Evolutionary conservation across 345 rosid species (phyloP), one percentile per base, ranked within the genome.

Genomic region (Murraya paniculata): DNA sequence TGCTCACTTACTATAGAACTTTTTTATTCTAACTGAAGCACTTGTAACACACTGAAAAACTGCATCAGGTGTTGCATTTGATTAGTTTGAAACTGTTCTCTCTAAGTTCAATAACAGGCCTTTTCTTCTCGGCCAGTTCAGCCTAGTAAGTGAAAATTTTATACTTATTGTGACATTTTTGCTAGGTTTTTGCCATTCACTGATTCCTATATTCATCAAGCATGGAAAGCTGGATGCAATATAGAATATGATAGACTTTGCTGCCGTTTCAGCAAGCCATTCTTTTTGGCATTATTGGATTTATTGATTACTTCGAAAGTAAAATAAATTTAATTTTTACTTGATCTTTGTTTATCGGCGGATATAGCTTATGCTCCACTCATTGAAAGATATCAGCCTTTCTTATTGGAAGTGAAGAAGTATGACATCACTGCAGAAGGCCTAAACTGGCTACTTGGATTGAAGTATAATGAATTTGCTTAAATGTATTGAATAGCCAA

Each of bases 281-380:
- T 41, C 8, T 39, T 13, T 71, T 18, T 8, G 4, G 61, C 45
- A 21, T 0, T 2, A 28, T 2, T 71, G 2, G 56, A 21, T 53
- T 53, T 21, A 30, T 19, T 10, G 11, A 14, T 21, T 14, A 8
- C 14, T 13, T 7, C 25, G 25, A 48, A 50, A 9, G 16, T 61
- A 14, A 4, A 30, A 22, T 41, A 30, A 31, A 19, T 64, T 22
- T 14, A 6, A 28, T 11, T 11, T 41, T 14, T 72, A 18, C 30
- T 31, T 24, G 28, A 67, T 72, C 4, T 77, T 19, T 39, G 28
- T 60, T 24, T 64, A 48, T 84, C 88, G 98, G 96, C 83, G 74
- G 96, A 91, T 84, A 86, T 95, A 80, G 94, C 92, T 77, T 91
- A 90, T 81, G 85, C 77, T 74, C 92, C 98, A 45, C 91, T 92